Evolutionary conservation across 371 early-diverging fungal genomes (phyloP), one percentile per base, ranked within the genome.

Genomic region (Actinomortierella wolfii): DNA sequence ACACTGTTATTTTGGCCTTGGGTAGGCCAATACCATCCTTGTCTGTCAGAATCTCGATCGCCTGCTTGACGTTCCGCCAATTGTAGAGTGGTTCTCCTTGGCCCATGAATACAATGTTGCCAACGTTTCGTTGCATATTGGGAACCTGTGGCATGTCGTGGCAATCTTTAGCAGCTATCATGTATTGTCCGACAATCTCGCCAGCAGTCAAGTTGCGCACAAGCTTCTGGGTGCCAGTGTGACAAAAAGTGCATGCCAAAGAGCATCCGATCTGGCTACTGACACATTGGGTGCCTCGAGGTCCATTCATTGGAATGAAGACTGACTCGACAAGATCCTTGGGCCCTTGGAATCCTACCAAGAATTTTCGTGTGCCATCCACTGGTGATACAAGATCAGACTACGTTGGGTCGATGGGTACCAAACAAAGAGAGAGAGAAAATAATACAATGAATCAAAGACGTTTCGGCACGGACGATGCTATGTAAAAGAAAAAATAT

Each of bases 61-160:
- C 93, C 21, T 82, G 78, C 41, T 88, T 79, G 9, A 95, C 92
- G 44, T 90, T 82, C 59, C 83, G 79, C 79, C 90, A 94, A 69
- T 94, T 94, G 69, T 93, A 92, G 28, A 95, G 77, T 0, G 95
- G 95, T 63, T 96, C 97, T 3, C 87, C 97, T 82, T 93, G 93
- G 23, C 94, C 95, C 97, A 96, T 94, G 64, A 93, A 94, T 4
- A 95, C 95, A 59, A 94, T 89, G 67, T 93, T 93, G 21, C 86
- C 82, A 34, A 96, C 82, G 24, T 71, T 82, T 34, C 83, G 79
- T 51, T 79, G 79, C 18, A 67, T 64, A n/a, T 71, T 69, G 45
- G 60, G 73, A 21, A 56, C 66, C 1, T 71, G 54, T 1, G 86
- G 87, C 47, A 89, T 83, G 50, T 89, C 89, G 34, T 77, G 78